A percentile compares a stretch with the other conserved stretches of the same genome.
phyloP scores from a whole-genome alignment of 176 grass and related monocot genomes.

The Oryza meridionalis region DNA sequence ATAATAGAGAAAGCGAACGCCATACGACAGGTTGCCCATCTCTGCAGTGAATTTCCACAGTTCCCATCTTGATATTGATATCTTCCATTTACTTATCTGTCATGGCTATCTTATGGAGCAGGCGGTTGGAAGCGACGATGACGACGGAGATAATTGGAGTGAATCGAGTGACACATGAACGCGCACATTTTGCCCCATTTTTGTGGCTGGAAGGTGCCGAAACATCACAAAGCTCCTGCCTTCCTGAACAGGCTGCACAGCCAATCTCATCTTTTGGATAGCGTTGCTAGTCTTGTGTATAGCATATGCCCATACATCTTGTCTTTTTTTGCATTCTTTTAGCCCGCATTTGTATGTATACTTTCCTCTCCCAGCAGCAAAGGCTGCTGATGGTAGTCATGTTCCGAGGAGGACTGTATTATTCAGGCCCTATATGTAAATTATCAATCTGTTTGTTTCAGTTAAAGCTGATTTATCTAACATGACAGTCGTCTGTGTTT shows the following conservation, averaged over 20 bases:
- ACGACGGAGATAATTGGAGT: conserved; percentile 95
- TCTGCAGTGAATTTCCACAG: conserved; percentile 10
- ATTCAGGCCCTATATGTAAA: conserved; percentile 50
- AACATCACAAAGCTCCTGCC: not conserved
- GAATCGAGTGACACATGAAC: conserved; percentile 86
- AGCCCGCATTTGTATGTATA: conserved; percentile 39
- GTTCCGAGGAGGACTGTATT: conserved; percentile 37
- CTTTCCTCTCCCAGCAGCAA: conserved; percentile 42
- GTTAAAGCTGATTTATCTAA: conserved; percentile 2
- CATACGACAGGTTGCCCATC: conserved; percentile 74
- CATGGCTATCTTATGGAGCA: conserved; percentile 39
- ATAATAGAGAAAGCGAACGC: conserved; percentile 97
- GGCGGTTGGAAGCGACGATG: conserved; percentile 95
- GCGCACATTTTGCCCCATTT: conserved; percentile 8
- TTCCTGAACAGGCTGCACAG: conserved; percentile 7
- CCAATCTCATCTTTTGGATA: conserved; percentile 38
- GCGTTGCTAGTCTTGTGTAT: conserved; percentile 46
- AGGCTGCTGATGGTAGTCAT: conserved; percentile 43
- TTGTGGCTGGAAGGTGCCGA: conserved; percentile 32
- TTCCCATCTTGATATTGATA: not conserved
- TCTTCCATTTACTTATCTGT: conserved; percentile 15
- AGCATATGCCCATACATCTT: conserved; percentile 39
- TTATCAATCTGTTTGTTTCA: conserved; percentile 36
- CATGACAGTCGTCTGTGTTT: not conserved
- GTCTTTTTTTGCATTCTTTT: conserved; percentile 33